Percentiles rank a stretch among this genome's conserved stretches.
phyloP scores from a whole-genome alignment of 257 asterid species.

The Thymus quinquecostatus region DNA sequence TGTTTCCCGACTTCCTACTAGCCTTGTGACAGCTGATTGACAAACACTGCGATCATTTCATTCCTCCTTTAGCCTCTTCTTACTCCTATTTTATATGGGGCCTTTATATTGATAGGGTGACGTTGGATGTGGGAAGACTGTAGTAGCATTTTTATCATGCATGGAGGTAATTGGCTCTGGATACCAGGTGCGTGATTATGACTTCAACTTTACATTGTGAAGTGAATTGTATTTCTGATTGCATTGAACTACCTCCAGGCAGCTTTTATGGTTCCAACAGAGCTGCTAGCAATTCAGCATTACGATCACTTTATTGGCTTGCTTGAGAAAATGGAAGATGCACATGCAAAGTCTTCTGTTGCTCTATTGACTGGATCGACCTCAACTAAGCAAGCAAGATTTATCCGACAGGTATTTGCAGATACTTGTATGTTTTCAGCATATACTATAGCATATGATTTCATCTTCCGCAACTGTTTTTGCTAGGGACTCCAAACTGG shows the following conservation, averaged over 20 bases:
- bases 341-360: conserved; percentile 60
- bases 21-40: conserved; percentile 3
- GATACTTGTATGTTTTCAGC: conserved; percentile 14
- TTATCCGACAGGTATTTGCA: conserved; percentile 63
- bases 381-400: conserved; percentile 68
- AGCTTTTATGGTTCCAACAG: conserved; percentile 99
- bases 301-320: conserved; percentile 73
- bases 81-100: not conserved
- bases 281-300: conserved; percentile 93
- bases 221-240: conserved; percentile 15
- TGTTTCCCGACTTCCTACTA: not conserved
- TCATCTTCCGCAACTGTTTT: conserved; percentile 34
- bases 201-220: conserved; percentile 14
- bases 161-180: conserved; percentile 93
- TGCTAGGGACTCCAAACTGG: conserved; percentile 83
- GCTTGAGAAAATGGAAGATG: conserved; percentile 61
- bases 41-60: not conserved
- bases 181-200: conserved; percentile 60
- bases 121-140: conserved; percentile 98
- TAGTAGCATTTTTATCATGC: conserved; percentile 94
- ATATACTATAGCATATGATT: conserved; percentile 13
- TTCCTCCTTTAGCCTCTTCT: not conserved
- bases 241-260: conserved; percentile 60
- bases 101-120: conserved; percentile 69
- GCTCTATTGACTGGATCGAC: conserved; percentile 93